Conservation (phyloP, 768 basidiomycete genomes). For the Pleurotus tuber-regium region DNA sequence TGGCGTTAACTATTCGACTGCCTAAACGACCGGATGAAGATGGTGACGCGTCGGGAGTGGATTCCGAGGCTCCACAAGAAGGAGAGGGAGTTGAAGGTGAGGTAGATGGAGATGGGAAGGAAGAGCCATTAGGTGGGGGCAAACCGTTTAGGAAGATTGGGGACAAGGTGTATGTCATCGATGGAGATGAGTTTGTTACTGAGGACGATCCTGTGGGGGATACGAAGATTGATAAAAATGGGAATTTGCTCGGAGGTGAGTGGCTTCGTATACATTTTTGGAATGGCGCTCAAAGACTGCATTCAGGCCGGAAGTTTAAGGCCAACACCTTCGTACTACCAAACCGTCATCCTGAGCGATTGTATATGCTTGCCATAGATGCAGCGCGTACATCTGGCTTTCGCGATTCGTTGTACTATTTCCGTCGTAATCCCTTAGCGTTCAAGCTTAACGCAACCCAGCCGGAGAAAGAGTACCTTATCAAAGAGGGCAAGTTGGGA, state of each 20-base stretch:
- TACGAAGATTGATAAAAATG: slow-evolving; percentile 85
- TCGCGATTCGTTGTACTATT: slow-evolving; percentile 97
- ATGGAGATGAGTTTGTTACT: slow-evolving; percentile 87
- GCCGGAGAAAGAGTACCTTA: slow-evolving; percentile 90
- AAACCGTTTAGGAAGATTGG: slow-evolving; percentile 75
- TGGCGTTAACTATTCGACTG: slow-evolving; percentile 26
- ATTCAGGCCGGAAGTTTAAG: slow-evolving; percentile 81
- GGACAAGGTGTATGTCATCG: slow-evolving; percentile 72
- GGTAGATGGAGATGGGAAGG: slow-evolving; percentile 29
- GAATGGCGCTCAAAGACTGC: slow-evolving; percentile 6
- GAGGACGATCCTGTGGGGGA: slow-evolving; percentile 85
- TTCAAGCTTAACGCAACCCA: slow-evolving; percentile 90
- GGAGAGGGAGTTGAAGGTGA: slow-evolving; percentile 22
- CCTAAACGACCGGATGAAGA: slow-evolving; percentile 30
- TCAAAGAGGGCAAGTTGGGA: slow-evolving; percentile 83
- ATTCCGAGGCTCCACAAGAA: slow-evolving; percentile 39
- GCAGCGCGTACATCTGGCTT: slow-evolving; percentile 95
- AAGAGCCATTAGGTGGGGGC: slow-evolving; percentile 47
- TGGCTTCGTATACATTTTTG: slow-evolving; percentile 11
- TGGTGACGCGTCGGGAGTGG: slow-evolving; percentile 21
- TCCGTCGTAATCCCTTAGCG: slow-evolving; percentile 86
- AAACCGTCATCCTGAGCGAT: slow-evolving; percentile 75
- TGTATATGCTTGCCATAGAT: slow-evolving; percentile 97
- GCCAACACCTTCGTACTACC: slow-evolving; percentile 86
- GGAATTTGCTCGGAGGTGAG: slow-evolving; percentile 82